Base-by-base conservation (phyloP, 148 eudicot species). In the Pouteria glomerata region DNA sequence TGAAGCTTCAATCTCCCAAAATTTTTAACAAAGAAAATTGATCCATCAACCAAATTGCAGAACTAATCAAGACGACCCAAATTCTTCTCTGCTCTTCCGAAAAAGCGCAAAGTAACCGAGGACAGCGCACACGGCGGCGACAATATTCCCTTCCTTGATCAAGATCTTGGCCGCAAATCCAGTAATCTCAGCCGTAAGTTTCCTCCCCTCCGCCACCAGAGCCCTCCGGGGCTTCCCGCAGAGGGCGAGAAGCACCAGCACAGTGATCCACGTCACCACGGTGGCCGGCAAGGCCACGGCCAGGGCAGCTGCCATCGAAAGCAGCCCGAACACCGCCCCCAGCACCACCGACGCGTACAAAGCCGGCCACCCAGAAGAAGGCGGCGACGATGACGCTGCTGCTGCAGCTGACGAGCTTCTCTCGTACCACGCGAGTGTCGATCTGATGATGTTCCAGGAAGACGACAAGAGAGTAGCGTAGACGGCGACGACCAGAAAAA, bases 91-190 rank as follows among this genome's bases (percentile, higher is more conserved):
- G 48, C 33, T 63, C 57, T 64, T 86, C 70, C 83, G 62, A 70
- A 91, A 70, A 48, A 91, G 81, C 31, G 85, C 73, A 81, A 91
- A 86, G 50, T 88, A 91, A 0, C 89, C 93, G 74, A 87, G 72
- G 66, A 91, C 83, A 48, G 93, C 91, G 70, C 89, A 88, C 73
- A 85, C 74, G 37, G 85, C 88, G 21, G 93, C 91, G n/a, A 91
- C 90, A 52, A 84, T 55, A 80, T 91, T 91, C 57, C 94, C 93
- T 78, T 91, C 93, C 63, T 70, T 87, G 56, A 91, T 82, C 87
- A 91, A 78, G n/a, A 80, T 70, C 82, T 70, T 88, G 4, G 69
- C 50, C 24, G 85, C 89, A 53, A 84, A 66, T 63, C 87, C 69
- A 57, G 66, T 57, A 64, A 91, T 89, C 79, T 87, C 91, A 71